Conservation (phyloP, 2,329 filamentous ascomycete genomes). For the Aspergillus unguis region DNA sequence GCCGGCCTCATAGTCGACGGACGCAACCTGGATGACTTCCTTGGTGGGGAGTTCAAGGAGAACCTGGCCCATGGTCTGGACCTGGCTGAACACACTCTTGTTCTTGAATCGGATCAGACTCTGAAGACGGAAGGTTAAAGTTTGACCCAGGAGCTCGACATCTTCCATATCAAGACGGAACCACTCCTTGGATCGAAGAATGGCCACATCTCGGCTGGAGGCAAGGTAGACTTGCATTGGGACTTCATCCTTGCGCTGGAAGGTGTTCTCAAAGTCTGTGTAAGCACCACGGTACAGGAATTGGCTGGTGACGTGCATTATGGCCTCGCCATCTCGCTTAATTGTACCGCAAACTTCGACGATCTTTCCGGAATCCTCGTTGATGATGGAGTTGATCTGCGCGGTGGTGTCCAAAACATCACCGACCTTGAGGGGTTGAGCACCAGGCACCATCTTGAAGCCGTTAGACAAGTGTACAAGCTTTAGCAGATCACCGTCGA, state of each 20-base stretch:
- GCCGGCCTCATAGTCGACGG: conserved; percentile 90
- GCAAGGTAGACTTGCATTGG: conserved; percentile 88
- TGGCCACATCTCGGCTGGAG: conserved; percentile 86
- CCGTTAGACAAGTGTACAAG: conserved; percentile 95
- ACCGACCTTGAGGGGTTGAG: conserved; percentile 90
- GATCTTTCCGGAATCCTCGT: conserved; percentile 98
- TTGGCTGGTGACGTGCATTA: conserved; percentile 98
- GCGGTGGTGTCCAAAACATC: conserved; percentile 90
- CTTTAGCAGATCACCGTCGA: conserved; percentile 93
- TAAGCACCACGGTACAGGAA: conserved; percentile 95
- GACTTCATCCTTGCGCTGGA: conserved; percentile 94
- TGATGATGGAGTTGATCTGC: conserved; percentile 95
- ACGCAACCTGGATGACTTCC: conserved; percentile 96
- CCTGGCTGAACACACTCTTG: conserved; percentile 82
- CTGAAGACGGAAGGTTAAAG: conserved; percentile 91
- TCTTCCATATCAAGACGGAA: conserved; percentile 83
- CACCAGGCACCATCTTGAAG: conserved; percentile 97
- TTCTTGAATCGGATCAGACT: conserved; percentile 93
- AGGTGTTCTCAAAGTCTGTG: conserved; percentile 94
- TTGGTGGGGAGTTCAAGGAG: conserved; percentile 93
- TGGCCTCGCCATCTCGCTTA: conserved; percentile 71
- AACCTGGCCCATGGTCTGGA: conserved; percentile 89
- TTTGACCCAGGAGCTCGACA: conserved; percentile 86
- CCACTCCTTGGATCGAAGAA: conserved; percentile 96
- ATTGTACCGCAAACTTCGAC: conserved; percentile 99